Conservation (phyloP, 1,139 yeast species). For the Kodamaea fungicola region DNA sequence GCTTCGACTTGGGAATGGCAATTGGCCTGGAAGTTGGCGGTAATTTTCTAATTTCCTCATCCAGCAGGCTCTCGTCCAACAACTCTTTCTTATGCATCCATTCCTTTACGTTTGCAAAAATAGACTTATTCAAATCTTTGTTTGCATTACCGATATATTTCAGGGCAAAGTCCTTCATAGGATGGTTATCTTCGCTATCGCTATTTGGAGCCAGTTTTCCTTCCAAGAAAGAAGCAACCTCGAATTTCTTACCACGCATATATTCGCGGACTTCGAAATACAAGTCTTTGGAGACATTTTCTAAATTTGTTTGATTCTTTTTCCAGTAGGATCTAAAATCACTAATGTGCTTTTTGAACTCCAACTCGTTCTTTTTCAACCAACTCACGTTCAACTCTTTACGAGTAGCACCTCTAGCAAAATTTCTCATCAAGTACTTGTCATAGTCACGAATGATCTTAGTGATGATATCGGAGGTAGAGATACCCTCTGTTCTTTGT, state of each 20-base stretch:
- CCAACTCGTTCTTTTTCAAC: constrained; percentile 95
- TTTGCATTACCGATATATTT: constrained; percentile 56
- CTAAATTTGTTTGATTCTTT: constrained; percentile 65
- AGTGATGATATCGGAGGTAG: constrained; percentile 94
- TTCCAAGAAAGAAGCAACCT: constrained; percentile 28
- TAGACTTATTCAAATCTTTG: constrained; percentile 45
- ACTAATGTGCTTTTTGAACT: constrained; percentile 81
- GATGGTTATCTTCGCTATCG: constrained; percentile 35
- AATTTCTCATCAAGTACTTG: constrained; percentile 92
- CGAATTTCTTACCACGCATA: constrained; percentile 53
- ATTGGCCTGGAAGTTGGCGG: constrained; percentile 3
- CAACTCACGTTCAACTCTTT: constrained; percentile 95
- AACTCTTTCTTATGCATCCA: constrained; percentile 51
- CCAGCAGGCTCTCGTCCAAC: constrained; percentile 7
- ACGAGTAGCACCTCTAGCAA: constrained; percentile 95
- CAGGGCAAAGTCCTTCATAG: constrained; percentile 60
- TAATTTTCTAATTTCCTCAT: constrained; percentile 10
- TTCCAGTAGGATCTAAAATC: constrained; percentile 86
- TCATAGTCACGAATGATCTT: constrained; percentile 94
- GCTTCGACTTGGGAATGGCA: constrained; percentile 8
- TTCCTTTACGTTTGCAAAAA: constrained; percentile 61
- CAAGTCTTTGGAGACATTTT: constrained; percentile 74
- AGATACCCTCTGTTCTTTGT: constrained; percentile 93
- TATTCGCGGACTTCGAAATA: constrained; percentile 81
- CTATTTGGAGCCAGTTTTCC: constrained; percentile 18